A percentile compares a stretch with the other conserved stretches of the same genome.
phyloP scores from a whole-genome alignment of 2,329 filamentous ascomycete genomes.

The Aureobasidium leucospermi region DNA sequence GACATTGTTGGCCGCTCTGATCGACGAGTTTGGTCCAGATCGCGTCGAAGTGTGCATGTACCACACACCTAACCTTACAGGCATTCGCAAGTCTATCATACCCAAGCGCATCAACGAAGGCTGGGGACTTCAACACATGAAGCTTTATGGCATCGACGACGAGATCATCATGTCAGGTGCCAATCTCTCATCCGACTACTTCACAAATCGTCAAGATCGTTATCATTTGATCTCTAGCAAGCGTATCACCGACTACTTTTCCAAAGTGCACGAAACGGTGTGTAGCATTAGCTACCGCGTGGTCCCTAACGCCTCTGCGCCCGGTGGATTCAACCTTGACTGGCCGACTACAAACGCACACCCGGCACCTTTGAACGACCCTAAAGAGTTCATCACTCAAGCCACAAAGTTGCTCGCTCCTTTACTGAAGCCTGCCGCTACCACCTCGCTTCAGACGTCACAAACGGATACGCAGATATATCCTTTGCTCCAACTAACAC shows the following conservation, averaged over 20 bases:
- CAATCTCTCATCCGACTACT: constrained; percentile 89
- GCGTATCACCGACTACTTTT: constrained; percentile 76
- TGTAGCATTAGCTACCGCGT: constrained; percentile 77
- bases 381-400: constrained; percentile 59
- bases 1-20: constrained; percentile 76
- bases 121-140: constrained; percentile 98
- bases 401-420: constrained; percentile 61
- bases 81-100: constrained; percentile 72
- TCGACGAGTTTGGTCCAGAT: constrained; percentile 72
- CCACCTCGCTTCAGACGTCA: constrained; percentile 23
- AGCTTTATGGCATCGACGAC: constrained; percentile 91
- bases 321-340: constrained; percentile 46
- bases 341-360: constrained; percentile 73
- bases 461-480: constrained; percentile 68
- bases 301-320: constrained; percentile 41
- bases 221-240: constrained; percentile 85
- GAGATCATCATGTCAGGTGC: constrained; percentile 91
- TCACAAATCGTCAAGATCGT: constrained; percentile 88
- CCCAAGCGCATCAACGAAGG: constrained; percentile 93
- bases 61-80: constrained; percentile 91
- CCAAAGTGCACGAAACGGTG: constrained; percentile 66
- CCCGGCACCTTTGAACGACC: constrained; percentile 65
- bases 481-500: constrained; percentile 79
- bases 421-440: constrained; percentile 50
- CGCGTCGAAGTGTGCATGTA: constrained; percentile 95